Base-by-base conservation (phyloP, 768 basidiomycete genomes). In the Auriscalpium vulgare region DNA sequence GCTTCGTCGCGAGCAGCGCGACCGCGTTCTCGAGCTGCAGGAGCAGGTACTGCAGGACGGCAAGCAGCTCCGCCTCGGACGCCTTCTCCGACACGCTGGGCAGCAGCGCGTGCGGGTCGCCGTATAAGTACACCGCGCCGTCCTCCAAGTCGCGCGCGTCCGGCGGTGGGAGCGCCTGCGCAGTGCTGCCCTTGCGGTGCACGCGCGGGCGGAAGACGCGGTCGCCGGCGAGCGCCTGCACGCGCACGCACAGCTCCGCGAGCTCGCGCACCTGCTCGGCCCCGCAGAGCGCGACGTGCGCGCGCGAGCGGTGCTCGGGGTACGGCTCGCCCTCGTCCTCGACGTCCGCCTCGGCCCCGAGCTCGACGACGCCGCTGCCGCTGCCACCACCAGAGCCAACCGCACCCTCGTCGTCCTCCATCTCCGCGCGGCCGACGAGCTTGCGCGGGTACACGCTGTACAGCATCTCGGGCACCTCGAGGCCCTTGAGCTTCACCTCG, bases 401-500 rank as follows among this genome's bases (percentile, higher is more conserved):
- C 37, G 63, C 50, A 51, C 59, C 21, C 60, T 65, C 66, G 8
- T 58, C 62, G 48, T 75, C 70, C 55, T 78, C 76, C 49, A 87
- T 66, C 52, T 84, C 79, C 57, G 86, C 78, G 35, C 95, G 83
- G 8, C 84, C 85, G 44, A 81, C 79, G 38, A 98, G 74, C 4
- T 81, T 79, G 23, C 69, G 74, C 0, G 95, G 92, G 69, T 91
- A 98, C 47, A 97, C 76, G 16, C 86, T 68, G n/a, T 91, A 89
- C 19, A 98, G 75, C 60, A 80, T 77, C 70, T 97, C 95, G 1
- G 93, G 91, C 1, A 90, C 77, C 71, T 98, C 95, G 51, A 98
- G 75, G 10, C 97, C 97, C 71, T 98, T 98, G 59, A 98, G 81
- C 68, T 91, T 93, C 60, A 85, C 79, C 70, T 97, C 93, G 5